Conservation (phyloP, 306 rosid genomes). For the Begonia fuchsioides region DNA sequence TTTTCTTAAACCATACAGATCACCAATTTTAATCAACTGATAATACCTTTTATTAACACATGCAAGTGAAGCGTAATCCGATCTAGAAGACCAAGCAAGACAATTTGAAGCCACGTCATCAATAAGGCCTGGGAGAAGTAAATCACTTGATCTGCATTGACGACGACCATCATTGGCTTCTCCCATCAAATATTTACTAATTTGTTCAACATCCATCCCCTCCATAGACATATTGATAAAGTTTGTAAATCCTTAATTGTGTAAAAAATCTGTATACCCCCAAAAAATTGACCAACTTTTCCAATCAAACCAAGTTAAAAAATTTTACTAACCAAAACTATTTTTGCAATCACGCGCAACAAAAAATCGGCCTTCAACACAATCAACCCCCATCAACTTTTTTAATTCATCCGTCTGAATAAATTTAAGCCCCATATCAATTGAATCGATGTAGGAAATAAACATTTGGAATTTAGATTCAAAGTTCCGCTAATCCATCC, state of each 20-base stretch:
- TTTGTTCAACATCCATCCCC: slow-evolving; percentile 4
- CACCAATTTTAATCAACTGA: slow-evolving; percentile 50
- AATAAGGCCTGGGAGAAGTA: slow-evolving; percentile 67
- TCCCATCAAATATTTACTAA: slow-evolving; percentile 13
- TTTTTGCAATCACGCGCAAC: slow-evolving; percentile 15
- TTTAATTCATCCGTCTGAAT: slow-evolving; percentile 15
- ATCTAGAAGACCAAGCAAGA: slow-evolving; percentile 61
- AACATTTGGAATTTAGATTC: neutral
- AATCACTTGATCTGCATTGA: slow-evolving; percentile 46
- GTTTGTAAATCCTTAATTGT: slow-evolving; percentile 20
- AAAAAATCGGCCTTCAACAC: slow-evolving; percentile 23
- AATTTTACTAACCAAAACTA: slow-evolving; percentile 1
- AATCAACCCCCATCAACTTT: slow-evolving; percentile 25
- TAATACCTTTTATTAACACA: slow-evolving; percentile 53
- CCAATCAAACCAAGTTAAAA: slow-evolving; percentile 8
- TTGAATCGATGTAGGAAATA: neutral
- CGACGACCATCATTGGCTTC: slow-evolving; percentile 45
- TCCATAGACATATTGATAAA: slow-evolving; percentile 10
- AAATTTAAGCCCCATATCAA: slow-evolving; percentile 6
- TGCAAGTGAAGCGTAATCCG: slow-evolving; percentile 42
- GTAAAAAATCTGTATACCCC: slow-evolving; percentile 18
- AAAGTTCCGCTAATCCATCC: neutral
- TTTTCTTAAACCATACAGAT: slow-evolving; percentile 54
- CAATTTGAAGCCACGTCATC: slow-evolving; percentile 76
- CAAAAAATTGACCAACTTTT: slow-evolving; percentile 10